Evolutionary conservation across 2,329 filamentous ascomycete genomes (phyloP).

Genomic region (Byssoonygena ceratinophila): DNA sequence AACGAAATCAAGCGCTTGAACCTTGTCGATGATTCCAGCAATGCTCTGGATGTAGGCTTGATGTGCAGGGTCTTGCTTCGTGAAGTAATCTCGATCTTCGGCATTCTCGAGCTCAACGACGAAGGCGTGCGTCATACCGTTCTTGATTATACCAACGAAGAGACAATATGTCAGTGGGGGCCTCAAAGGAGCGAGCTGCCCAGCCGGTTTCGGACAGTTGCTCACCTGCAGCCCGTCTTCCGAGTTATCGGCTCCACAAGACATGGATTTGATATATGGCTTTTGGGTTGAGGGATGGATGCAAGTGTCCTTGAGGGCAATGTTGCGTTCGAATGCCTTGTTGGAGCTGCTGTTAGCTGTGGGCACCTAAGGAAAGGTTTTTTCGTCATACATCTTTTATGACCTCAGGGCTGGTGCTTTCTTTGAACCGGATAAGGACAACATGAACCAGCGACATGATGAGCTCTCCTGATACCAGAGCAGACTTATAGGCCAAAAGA

Average conservation of each 20-base stretch:
- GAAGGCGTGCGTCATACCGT: slow-evolving; percentile 60
- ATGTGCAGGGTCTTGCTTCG: slow-evolving; percentile 55
- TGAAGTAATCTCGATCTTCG: slow-evolving; percentile 59
- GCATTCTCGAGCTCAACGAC: slow-evolving; percentile 54
- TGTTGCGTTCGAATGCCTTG: slow-evolving; percentile 48
- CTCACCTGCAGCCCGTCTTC: slow-evolving; percentile 51
- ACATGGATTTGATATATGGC: slow-evolving; percentile 50
- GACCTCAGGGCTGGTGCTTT: slow-evolving; percentile 38
- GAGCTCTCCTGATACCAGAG: background rate
- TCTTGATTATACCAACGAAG: slow-evolving; percentile 19
- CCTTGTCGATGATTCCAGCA: slow-evolving; percentile 26
- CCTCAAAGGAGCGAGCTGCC: too few relatives aligned
- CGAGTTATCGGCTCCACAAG: slow-evolving; percentile 53
- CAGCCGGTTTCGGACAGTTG: background rate
- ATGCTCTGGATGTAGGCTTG: slow-evolving; percentile 45
- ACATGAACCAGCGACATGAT: slow-evolving; percentile 57
- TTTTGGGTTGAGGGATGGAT: slow-evolving; percentile 48
- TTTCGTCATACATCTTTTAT: slow-evolving; percentile 52
- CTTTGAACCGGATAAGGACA: slow-evolving; percentile 57
- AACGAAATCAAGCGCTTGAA: slow-evolving; percentile 30
- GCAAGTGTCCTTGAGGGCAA: slow-evolving; percentile 49
- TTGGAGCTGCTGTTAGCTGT: background rate
- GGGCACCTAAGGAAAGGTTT: too few relatives aligned
- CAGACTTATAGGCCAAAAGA: background rate
- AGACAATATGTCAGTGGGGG: background rate